These are phyloP conservation scores for Sclerotiophoma versabilis DNA, from an alignment of 2,329 filamentous ascomycete species.

Conservation along the genomic window DNA sequence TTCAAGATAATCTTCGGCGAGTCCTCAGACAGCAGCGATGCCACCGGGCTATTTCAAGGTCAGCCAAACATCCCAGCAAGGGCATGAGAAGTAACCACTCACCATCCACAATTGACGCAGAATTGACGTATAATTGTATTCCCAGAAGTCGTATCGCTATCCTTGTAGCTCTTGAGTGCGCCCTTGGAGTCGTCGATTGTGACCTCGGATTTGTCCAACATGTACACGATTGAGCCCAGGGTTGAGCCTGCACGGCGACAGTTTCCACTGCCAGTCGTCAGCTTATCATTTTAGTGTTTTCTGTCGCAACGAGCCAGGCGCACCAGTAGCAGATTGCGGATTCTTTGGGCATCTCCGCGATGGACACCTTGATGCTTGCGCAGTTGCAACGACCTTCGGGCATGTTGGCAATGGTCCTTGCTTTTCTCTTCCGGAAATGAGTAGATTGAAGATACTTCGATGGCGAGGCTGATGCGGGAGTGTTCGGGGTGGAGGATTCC, in stretches of 20 bases:
- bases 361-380: constrained; percentile 33
- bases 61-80: background rate
- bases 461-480: background rate
- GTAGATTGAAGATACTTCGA: too few species aligned
- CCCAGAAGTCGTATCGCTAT: constrained; percentile 37
- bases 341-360: constrained; percentile 30
- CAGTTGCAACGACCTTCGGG: constrained; percentile 43
- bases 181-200: constrained; percentile 30
- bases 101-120: constrained; percentile 43
- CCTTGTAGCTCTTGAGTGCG: constrained; percentile 34
- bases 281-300: background rate
- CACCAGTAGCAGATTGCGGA: constrained; percentile 43
- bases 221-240: constrained; percentile 33
- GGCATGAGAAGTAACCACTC: background rate
- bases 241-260: constrained; percentile 38
- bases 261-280: constrained; percentile 31
- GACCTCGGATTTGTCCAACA: constrained; percentile 27
- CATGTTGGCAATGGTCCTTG: constrained; percentile 26
- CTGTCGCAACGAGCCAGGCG: background rate
- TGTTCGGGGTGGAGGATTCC: background rate
- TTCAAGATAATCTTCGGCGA: constrained; percentile 33
- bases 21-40: constrained; percentile 22
- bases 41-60: constrained; percentile 27
- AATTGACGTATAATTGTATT: constrained; percentile 39
- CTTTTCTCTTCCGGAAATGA: too few species aligned